A percentile compares a stretch with the other conserved stretches of the same genome.
phyloP scores from a whole-genome alignment of 1,284 basidiomycete species.

The Naganishia sp. region DNA sequence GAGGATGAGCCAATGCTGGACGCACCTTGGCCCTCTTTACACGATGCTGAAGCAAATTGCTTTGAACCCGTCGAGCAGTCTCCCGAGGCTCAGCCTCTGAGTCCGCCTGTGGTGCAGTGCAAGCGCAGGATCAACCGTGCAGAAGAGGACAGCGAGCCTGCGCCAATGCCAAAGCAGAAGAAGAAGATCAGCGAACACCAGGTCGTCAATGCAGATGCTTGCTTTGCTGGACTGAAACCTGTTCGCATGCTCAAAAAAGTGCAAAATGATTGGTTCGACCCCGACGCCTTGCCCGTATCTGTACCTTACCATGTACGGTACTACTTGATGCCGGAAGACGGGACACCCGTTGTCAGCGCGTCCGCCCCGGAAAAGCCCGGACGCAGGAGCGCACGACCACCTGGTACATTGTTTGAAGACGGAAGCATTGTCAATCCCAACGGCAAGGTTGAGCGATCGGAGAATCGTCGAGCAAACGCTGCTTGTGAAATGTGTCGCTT shows the following conservation, averaged over 20 bases:
- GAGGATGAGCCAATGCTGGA: slow-evolving; percentile 10
- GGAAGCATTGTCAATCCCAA: slow-evolving; percentile 21
- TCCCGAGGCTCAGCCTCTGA: not conserved
- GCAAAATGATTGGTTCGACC: slow-evolving; percentile 5
- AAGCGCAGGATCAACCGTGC: slow-evolving; percentile 7
- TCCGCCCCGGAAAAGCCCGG: slow-evolving; percentile 16
- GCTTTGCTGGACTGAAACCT: slow-evolving; percentile 9
- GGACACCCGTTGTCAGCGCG: slow-evolving; percentile 10
- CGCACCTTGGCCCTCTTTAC: slow-evolving; percentile 15
- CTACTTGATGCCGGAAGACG: slow-evolving; percentile 17
- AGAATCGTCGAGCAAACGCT: slow-evolving; percentile 14
- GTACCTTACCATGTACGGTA: slow-evolving; percentile 17
- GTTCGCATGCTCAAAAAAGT: slow-evolving; percentile 3
- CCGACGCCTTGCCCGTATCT: slow-evolving; percentile 10
- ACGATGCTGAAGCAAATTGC: slow-evolving; percentile 9
- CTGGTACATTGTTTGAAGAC: slow-evolving; percentile 18
- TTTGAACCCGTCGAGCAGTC: not conserved
- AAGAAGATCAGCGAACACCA: not conserved
- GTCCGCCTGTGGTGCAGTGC: slow-evolving; percentile 6
- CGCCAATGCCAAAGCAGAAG: slow-evolving; percentile 1
- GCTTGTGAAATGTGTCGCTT: slow-evolving; percentile 21
- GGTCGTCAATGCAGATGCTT: slow-evolving; percentile 4
- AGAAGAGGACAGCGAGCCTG: not conserved
- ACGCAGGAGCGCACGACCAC: not conserved
- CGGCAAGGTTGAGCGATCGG: slow-evolving; percentile 9